These are phyloP conservation scores for Mycena galopus DNA, from an alignment of 768 basidiomycete genomes.

Conservation along the genomic window DNA sequence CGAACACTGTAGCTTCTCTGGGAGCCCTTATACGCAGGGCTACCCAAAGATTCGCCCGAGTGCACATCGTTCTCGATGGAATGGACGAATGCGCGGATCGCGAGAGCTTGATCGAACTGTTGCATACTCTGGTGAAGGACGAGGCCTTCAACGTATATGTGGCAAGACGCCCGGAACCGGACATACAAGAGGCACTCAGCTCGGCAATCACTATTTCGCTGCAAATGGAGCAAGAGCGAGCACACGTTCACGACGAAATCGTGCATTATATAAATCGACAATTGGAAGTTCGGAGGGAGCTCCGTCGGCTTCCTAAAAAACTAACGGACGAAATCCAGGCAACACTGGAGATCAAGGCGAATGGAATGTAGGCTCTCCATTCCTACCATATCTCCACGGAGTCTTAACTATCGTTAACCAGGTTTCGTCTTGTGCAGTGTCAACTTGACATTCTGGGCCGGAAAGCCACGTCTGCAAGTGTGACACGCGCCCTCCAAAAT, in stretches of 20 bases:
- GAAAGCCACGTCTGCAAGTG: neutral
- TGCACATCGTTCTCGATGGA: neutral
- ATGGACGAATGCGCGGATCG: conserved; percentile 5
- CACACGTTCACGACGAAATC: conserved; percentile 3
- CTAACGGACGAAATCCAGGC: neutral
- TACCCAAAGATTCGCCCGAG: neutral
- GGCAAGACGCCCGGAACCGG: neutral
- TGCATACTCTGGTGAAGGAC: neutral
- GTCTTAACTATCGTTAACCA: neutral
- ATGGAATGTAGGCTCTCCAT: conserved; percentile 1
- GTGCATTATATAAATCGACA: neutral
- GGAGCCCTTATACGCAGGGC: neutral
- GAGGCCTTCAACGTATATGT: neutral
- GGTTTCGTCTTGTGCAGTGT: conserved; percentile 11
- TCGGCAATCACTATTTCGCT: neutral
- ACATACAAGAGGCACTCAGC: neutral
- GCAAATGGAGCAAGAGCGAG: neutral
- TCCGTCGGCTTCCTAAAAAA: neutral
- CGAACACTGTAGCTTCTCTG: neutral
- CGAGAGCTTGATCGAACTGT: neutral
- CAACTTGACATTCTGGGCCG: conserved; percentile 2
- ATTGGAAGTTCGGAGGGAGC: neutral
- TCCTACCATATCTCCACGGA: too few species aligned
- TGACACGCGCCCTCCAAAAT: neutral
- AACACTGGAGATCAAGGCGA: neutral